Evolutionary conservation across 805 yeast species (phyloP).

Genomic region (Candida maesae): DNA sequence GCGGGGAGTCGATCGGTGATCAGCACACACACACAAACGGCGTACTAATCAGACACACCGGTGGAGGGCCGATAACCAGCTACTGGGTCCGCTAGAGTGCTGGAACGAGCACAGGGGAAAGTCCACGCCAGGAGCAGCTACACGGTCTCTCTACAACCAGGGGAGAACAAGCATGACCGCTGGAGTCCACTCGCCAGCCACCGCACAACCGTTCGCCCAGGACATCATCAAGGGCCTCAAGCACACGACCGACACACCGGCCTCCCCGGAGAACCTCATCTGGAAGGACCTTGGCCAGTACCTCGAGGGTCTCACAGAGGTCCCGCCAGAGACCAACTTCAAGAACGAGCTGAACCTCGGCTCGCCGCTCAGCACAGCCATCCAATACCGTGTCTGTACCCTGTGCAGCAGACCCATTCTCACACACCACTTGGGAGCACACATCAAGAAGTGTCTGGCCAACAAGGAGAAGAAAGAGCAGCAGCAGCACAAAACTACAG

Average conservation of each 20-base stretch:
- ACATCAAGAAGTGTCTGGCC: conserved; percentile 37
- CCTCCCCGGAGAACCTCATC: conserved; percentile 14
- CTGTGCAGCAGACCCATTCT: conserved; percentile 44
- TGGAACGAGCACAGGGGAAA: too few relatives aligned
- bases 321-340: conserved; percentile 10
- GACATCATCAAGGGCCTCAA: conserved; percentile 28
- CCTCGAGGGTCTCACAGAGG: conserved; percentile 25
- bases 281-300: conserved; percentile 33
- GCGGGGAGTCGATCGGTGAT: too few relatives aligned
- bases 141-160: too few relatives aligned
- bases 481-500: conserved; percentile 18
- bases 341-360: conserved; percentile 21
- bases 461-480: conserved; percentile 26
- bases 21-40: too few relatives aligned
- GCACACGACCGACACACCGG: conserved; percentile 1
- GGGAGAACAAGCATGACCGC: too few relatives aligned
- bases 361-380: conserved; percentile 36
- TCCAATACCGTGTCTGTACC: conserved; percentile 45
- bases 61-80: too few relatives aligned
- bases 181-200: conserved; percentile 16
- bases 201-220: conserved; percentile 25
- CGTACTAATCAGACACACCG: too few relatives aligned
- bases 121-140: too few relatives aligned
- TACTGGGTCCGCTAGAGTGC: too few relatives aligned
- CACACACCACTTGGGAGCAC: conserved; percentile 34